These are phyloP conservation scores for Dryadomyces quercus-mongolicae DNA, from an alignment of 2,329 filamentous ascomycete genomes.

Conservation along the genomic window DNA sequence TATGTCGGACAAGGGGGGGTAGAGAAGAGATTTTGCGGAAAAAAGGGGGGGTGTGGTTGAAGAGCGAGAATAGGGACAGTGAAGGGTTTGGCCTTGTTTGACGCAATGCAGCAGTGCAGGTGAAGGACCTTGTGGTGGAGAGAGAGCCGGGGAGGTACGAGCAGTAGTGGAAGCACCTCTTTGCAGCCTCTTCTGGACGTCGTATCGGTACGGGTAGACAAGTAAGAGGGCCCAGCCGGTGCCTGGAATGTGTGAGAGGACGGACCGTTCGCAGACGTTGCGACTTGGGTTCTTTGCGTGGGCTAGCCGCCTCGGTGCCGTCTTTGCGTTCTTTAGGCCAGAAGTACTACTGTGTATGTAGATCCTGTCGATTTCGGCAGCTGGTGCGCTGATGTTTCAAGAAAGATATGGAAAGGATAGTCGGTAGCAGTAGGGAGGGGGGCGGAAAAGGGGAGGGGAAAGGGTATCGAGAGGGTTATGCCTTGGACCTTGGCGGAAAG, in stretches of 20 bases:
- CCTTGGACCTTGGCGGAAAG: background rate
- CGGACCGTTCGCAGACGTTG: too few relatives aligned
- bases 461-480: background rate
- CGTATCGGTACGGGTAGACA: too few relatives aligned
- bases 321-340: background rate
- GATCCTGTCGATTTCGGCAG: background rate
- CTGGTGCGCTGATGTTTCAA: background rate
- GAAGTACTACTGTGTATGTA: background rate
- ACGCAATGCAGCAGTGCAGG: background rate
- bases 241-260: background rate
- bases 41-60: background rate
- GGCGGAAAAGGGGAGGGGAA: background rate
- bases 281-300: background rate
- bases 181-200: background rate
- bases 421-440: background rate
- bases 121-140: background rate
- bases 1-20: conserved; percentile 1
- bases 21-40: background rate
- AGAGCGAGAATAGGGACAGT: background rate
- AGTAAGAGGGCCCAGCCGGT: background rate
- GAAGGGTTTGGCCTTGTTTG: background rate
- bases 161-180: background rate
- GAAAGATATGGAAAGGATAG: background rate
- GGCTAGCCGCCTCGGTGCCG: background rate
- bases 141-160: background rate